Evolutionary conservation across 2,329 filamentous ascomycete species (phyloP), one percentile per base, ranked within the genome.

Genomic region (Penicillium sp.): DNA sequence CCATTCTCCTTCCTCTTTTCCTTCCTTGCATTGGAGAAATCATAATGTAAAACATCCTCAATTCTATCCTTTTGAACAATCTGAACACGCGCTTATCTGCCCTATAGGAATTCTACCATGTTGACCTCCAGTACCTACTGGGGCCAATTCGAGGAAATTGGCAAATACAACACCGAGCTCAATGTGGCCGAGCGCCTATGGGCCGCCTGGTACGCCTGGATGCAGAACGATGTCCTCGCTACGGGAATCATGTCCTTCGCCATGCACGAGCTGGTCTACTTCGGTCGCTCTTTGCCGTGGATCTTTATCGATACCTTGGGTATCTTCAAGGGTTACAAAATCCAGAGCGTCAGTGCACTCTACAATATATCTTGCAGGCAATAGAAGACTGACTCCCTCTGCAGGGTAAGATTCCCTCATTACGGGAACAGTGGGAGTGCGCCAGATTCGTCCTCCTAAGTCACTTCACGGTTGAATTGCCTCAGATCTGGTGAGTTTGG

Each of bases 231-330:
- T 73, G 85, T 87, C 44, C 83, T 98, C 52, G 93, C 93, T 49
- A 98, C 93, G 3, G 93, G 93, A 51, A 93, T 98, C 75, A 86
- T 97, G 87, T 95, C 89, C 62, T 98, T 98, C 70, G 73, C 85
- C 58, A 88, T 97, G 81, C 93, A 98, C 76, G 93, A 98, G 72
- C 45, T 82, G 32, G 80, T 98, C 63, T 98, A 98, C 77, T 98
- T 97, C 65, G 93, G 93, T 60, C 84, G 93, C 58, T 86, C 78
- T 49, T 67, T 97, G 49, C 93, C 93, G 1, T 98, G 88, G 82
- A 87, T 97, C 60, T 84, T 98, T 52, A 87, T 96, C 72, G 91
- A 95, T 69, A 76, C 77, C 59, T 86, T 96, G 49, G 87, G 89
- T 14, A 87, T 81, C 62, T 93, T 97, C 76, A 85, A 87, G 70